Evolutionary conservation across 352 stramenopile genomes (phyloP), one percentile per base, ranked within the genome.

Genomic region (Phytophthora pini): DNA sequence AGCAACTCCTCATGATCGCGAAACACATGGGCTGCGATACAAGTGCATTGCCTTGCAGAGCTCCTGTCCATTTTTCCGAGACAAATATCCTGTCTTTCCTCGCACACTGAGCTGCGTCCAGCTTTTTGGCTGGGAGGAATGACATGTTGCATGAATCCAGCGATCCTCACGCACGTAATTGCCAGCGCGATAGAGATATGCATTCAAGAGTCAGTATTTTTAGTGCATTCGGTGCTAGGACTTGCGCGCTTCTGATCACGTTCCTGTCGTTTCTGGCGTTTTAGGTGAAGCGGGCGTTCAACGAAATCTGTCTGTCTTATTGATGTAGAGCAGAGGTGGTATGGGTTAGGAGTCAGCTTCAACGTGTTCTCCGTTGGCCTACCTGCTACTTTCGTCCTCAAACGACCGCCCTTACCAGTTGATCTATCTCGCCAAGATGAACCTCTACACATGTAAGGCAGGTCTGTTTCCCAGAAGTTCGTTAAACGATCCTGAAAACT

Each of bases 1-100:
- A 46, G 59, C 50, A 59, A 36, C 38, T 68, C 43, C 11, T 67
- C 58, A 57, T 43, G 63, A 71, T 63, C 51, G 44, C 15, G 12
- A n/a, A 54, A 26, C 47, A 54, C 47, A 41, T 54, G 47, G 45
- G 13, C 45, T 52, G 15, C 6, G n/a, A 39, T 43, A 15, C n/a
- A 36, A 36, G 8, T 36, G 31, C 31, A 26, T 24, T 52, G 26
- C 43, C 32, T n/a, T 26, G 26, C 29, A 41, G 47, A 54, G 36
- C 39, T 52, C 45, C 13, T 52, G 26, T 39, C 4, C n/a, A 52
- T 56, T 56, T 20, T 26, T 36, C 31, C 49, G 2, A 32, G 17
- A 36, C 17, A 55, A 54, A 56, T 29, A 17, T 40, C 2, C 5
- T n/a, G 27, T 24, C 22, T 50, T 50, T 50, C 44, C 44, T 50